phyloP scores from a whole-genome alignment of 2,329 filamentous ascomycete species.

The Emericellopsis cladophorae region DNA sequence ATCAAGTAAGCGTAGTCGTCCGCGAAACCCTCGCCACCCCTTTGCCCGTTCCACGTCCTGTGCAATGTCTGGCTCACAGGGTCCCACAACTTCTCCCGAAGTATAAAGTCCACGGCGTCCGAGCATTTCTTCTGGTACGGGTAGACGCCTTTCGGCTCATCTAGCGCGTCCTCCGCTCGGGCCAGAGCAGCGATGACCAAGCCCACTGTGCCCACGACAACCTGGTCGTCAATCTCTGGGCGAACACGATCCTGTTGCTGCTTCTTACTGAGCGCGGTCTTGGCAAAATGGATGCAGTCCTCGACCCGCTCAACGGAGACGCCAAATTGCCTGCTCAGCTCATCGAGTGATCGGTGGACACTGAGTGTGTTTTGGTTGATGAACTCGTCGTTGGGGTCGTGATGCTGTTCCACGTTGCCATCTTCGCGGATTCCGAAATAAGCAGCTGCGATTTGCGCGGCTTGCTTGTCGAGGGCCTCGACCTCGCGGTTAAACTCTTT shows the following conservation, averaged over 20 bases:
- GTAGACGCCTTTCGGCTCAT: constrained; percentile 42
- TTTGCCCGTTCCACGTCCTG: constrained; percentile 58
- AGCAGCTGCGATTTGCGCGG: constrained; percentile 61
- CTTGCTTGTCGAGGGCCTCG: constrained; percentile 30
- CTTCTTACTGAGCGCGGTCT: constrained; percentile 55
- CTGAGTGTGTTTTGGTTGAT: constrained; percentile 85
- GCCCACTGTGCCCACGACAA: constrained; percentile 79
- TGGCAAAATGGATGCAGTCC: constrained; percentile 53
- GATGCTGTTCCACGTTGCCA: constrained; percentile 71
- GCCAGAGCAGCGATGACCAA: constrained; percentile 77
- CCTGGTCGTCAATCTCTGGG: constrained; percentile 77
- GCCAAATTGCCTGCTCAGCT: constrained; percentile 64
- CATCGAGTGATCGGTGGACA: constrained; percentile 52
- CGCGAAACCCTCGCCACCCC: constrained; percentile 62
- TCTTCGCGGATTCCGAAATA: constrained; percentile 77
- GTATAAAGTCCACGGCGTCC: constrained; percentile 55
- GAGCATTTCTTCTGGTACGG: no score
- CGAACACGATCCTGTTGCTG: constrained; percentile 62
- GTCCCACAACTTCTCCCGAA: constrained; percentile 58
- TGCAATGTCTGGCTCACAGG: constrained; percentile 47
- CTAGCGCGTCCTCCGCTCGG: constrained; percentile 57
- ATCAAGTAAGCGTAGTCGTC: constrained; percentile 92
- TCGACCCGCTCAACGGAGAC: constrained; percentile 57
- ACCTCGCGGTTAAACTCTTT: constrained; percentile 75
- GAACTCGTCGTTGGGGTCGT: constrained; percentile 88